These are phyloP conservation scores for Nemania diffusa DNA, from an alignment of 2,329 filamentous ascomycete genomes.

Conservation along the genomic window DNA sequence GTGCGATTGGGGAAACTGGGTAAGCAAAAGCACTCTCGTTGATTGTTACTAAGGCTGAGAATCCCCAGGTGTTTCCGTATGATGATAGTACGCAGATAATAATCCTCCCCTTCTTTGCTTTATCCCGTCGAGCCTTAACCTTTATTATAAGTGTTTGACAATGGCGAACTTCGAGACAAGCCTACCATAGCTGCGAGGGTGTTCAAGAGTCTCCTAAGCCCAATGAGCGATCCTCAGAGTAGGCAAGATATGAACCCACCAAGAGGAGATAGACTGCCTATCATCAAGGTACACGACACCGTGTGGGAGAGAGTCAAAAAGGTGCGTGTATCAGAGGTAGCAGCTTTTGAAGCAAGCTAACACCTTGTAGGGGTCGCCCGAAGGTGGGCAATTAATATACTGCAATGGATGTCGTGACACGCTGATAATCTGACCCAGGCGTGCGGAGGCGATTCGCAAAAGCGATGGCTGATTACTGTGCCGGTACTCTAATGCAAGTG, in stretches of 20 bases:
- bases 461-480: conserved; percentile 27
- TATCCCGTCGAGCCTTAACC: neutral
- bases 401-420: neutral
- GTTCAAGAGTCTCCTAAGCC: conserved; percentile 18
- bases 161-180: conserved; percentile 27
- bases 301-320: conserved; percentile 26
- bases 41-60: neutral
- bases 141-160: conserved; percentile 28
- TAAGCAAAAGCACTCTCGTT: neutral
- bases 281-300: conserved; percentile 25
- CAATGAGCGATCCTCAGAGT: conserved; percentile 12
- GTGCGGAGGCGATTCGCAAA: conserved; percentile 20
- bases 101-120: neutral
- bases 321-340: neutral
- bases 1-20: conserved; percentile 33
- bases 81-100: conserved; percentile 21
- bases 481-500: conserved; percentile 25
- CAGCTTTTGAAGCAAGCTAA: neutral
- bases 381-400: neutral
- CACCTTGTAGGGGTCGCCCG: conserved; percentile 1
- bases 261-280: conserved; percentile 6
- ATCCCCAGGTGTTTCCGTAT: conserved; percentile 24
- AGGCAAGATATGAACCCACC: neutral
- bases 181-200: conserved; percentile 13
- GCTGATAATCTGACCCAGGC: conserved; percentile 1